A percentile compares a stretch with the other conserved stretches of the same genome.
Evolutionary conservation across 495 filamentous ascomycete species (phyloP).

Genomic region (Pyronema omphalodes): DNA sequence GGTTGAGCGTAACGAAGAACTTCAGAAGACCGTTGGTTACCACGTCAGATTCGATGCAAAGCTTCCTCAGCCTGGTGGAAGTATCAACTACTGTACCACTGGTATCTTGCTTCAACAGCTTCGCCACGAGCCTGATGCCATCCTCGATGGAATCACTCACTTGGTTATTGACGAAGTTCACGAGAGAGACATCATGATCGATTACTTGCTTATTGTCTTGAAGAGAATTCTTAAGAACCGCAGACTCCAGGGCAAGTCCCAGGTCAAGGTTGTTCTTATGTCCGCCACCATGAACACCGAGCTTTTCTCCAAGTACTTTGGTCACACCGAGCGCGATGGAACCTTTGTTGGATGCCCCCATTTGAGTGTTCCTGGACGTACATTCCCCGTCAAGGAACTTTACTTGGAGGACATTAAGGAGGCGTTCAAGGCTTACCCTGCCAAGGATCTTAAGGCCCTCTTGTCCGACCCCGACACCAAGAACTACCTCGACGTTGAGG

Average conservation of each 20-base stretch:
- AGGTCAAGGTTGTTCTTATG: conserved; percentile 40
- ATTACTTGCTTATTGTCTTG: conserved; percentile 37
- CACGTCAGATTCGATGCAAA: conserved; percentile 34
- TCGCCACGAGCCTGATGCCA: conserved; percentile 27
- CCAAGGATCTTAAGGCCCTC: conserved; percentile 9
- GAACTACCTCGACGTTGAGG: conserved; percentile 27
- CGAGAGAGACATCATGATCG: conserved; percentile 37
- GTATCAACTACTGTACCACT: conserved; percentile 40
- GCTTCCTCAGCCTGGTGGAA: conserved; percentile 26
- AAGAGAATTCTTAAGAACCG: conserved; percentile 31
- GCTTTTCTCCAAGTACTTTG: conserved; percentile 38
- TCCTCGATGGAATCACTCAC: conserved; percentile 32
- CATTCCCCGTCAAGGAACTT: conserved; percentile 35
- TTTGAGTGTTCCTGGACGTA: conserved; percentile 37
- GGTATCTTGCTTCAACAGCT: conserved; percentile 37
- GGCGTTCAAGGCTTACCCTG: conserved; percentile 23
- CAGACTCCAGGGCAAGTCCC: conserved; percentile 21
- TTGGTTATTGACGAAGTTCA: conserved; percentile 45
- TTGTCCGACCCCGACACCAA: conserved; percentile 25
- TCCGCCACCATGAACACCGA: conserved; percentile 40
- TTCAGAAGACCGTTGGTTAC: conserved; percentile 36
- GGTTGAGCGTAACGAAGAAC: conserved; percentile 32
- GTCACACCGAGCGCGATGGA: conserved; percentile 20
- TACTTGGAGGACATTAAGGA: conserved; percentile 34
- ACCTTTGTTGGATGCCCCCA: conserved; percentile 30